Evolutionary conservation across 2,329 filamentous ascomycete genomes (phyloP).

Genomic region (Neopestalotiopsis rosae): DNA sequence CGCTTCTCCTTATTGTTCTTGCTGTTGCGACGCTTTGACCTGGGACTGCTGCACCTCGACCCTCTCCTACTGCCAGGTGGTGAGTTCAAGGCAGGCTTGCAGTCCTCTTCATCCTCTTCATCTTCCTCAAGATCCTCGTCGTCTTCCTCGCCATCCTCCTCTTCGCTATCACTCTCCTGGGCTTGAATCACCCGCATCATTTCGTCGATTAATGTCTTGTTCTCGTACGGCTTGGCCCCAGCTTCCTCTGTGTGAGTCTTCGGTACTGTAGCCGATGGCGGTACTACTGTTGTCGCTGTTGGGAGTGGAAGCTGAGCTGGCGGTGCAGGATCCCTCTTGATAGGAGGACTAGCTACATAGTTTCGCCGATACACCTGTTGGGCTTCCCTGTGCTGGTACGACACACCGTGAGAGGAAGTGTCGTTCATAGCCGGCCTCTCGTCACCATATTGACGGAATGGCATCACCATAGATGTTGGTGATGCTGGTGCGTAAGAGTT

Average conservation of each 20-base stretch:
- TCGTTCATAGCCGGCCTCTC: conserved; percentile 34
- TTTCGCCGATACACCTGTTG: conserved; percentile 24
- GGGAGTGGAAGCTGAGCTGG: conserved; percentile 7
- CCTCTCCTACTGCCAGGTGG: conserved; percentile 31
- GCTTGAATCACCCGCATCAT: conserved; percentile 89
- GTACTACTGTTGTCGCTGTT: neutral
- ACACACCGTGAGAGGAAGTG: conserved; percentile 30
- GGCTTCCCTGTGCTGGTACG: neutral
- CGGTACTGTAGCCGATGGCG: neutral
- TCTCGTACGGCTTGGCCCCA: conserved; percentile 60
- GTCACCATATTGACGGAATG: conserved; percentile 34
- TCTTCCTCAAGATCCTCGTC: conserved; percentile 42
- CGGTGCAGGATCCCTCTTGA: conserved; percentile 38
- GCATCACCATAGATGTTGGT: conserved; percentile 28
- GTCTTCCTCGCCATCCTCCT: conserved; percentile 42
- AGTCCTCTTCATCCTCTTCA: conserved; percentile 37
- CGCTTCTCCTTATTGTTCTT: conserved; percentile 56
- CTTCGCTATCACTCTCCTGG: conserved; percentile 51
- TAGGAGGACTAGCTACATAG: conserved; percentile 31
- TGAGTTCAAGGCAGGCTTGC: conserved; percentile 37
- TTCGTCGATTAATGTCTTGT: conserved; percentile 83
- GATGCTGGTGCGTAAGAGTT: conserved; percentile 43
- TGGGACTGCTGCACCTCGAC: conserved; percentile 26
- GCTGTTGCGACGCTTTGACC: conserved; percentile 24
- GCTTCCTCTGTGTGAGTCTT: conserved; percentile 36